phyloP scores from a whole-genome alignment of 164 flowering plant species.

The Liquidambar formosana region DNA sequence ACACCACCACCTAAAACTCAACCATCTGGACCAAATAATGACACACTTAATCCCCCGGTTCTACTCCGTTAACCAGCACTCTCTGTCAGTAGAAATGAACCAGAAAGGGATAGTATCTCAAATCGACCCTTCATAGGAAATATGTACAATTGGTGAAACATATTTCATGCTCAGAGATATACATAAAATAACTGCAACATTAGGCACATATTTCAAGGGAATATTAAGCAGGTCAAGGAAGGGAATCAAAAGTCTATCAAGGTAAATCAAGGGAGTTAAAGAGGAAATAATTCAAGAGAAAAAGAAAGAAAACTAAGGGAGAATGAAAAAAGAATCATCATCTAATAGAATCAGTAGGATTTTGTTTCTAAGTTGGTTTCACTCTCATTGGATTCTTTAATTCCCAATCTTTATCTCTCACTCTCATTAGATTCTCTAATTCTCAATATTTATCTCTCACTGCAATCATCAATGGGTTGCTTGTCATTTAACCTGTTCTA shows the following conservation, averaged over 20 bases:
- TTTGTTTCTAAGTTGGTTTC: too few relatives aligned
- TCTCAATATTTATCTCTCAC: too few relatives aligned
- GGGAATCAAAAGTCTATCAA: not conserved
- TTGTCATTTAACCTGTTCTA: too few relatives aligned
- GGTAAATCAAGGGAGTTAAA: too few relatives aligned
- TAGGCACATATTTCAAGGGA: not conserved
- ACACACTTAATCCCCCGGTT: conserved; percentile 83
- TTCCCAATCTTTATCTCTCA: too few relatives aligned
- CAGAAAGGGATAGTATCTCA: conserved; percentile 83
- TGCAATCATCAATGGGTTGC: too few relatives aligned
- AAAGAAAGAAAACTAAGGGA: not conserved
- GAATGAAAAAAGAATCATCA: not conserved
- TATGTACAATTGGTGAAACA: not conserved
- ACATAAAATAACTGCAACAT: not conserved
- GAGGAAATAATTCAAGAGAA: too few relatives aligned
- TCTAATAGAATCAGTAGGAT: too few relatives aligned
- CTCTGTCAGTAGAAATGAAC: conserved; percentile 75
- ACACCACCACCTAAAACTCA: conserved; percentile 91
- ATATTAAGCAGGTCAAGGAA: not conserved
- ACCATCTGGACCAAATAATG: conserved; percentile 87
- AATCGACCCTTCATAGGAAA: conserved; percentile 69
- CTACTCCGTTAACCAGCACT: conserved; percentile 75
- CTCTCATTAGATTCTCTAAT: too few relatives aligned
- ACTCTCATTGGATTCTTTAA: too few relatives aligned
- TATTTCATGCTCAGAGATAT: not conserved